Percentiles rank a stretch among this genome's conserved stretches.
Evolutionary conservation across 2,329 filamentous ascomycete genomes (phyloP).

Genomic region (Stemphylium vesicarium): DNA sequence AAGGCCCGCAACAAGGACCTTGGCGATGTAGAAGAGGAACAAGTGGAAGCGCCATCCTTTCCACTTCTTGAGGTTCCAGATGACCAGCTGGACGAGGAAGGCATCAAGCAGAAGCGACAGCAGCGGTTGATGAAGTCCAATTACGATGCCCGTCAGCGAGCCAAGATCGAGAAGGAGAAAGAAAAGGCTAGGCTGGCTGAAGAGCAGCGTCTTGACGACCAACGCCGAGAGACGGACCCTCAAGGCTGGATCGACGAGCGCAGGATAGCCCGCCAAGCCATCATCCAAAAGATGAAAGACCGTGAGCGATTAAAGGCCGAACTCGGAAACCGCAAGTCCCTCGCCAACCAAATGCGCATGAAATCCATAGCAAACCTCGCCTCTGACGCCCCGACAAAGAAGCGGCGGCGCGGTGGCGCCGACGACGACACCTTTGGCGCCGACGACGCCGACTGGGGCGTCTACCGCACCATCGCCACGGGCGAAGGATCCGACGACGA

Average conservation of each 20-base stretch:
- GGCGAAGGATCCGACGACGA: conserved; percentile 84
- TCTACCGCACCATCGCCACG: conserved; percentile 90
- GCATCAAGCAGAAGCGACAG: conserved; percentile 88
- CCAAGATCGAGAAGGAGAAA: conserved; percentile 93
- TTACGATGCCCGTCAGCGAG: conserved; percentile 88
- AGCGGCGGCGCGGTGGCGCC: conserved; percentile 80
- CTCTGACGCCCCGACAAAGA: conserved; percentile 82
- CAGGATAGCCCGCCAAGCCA: conserved; percentile 70
- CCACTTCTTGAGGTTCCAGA: conserved; percentile 88
- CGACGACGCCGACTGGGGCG: conserved; percentile 97
- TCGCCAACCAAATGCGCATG: conserved; percentile 97
- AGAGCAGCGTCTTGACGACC: conserved; percentile 81
- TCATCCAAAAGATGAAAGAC: conserved; percentile 87
- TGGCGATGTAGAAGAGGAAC: conserved; percentile 78
- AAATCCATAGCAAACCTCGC: conserved; percentile 96
- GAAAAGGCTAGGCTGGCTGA: conserved; percentile 86
- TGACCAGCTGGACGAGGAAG: conserved; percentile 89
- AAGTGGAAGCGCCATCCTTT: conserved; percentile 80
- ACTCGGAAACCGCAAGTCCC: conserved; percentile 92
- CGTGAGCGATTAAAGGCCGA: conserved; percentile 92
- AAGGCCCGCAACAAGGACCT: conserved; percentile 93
- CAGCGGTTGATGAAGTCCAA: conserved; percentile 94
- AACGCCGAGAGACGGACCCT: conserved; percentile 82
- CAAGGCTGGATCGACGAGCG: conserved; percentile 87
- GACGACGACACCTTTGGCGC: conserved; percentile 97